Evolutionary conservation across 2,329 filamentous ascomycete species (phyloP), one percentile per base, ranked within the genome.

Genomic region (Clonostachys byssicola): DNA sequence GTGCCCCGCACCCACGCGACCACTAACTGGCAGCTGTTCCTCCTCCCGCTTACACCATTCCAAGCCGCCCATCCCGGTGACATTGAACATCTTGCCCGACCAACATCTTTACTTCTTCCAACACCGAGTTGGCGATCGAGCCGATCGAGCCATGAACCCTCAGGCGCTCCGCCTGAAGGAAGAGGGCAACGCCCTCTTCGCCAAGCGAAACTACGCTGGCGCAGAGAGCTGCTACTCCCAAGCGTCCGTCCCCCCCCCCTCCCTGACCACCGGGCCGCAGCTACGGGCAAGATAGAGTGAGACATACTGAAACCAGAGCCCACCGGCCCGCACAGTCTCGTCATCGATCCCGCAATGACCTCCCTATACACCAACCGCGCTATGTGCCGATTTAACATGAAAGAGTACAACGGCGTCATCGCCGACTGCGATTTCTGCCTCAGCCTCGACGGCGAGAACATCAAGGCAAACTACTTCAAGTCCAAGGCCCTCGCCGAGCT

Each of bases 281-380:
- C 12, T 14, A 40, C 12, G 33, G 20, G 33, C 12, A 23, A 17
- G 14, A 10, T 42, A 12, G 10, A 16, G 34, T 13, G 8, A 20
- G 16, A 14, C 6, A 42, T 47, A 34, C 12, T 18, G 13, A 36
- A n/a, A 38, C 33, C 33, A 43, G 18, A 12, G 36, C 47, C 17
- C 23, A 38, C 34, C 45, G 34, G 34, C 8, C 18, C 38, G 45
- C 39, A 33, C 55, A 89, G 85, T 39, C 91, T 96, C 56, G 82
- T 88, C 57, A 82, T 84, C 61, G 89, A 95, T 66, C 78, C 88
- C 5, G 78, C 74, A 47, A 94, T 95, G 61, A 81, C 87, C 2
- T 75, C 86, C 33, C 78, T 96, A 44, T 96, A 91, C 69, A 92
- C 90, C 38, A 97, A 96, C 69, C 88, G 92, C 46, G 89, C 91